These are phyloP conservation scores for Neofusicoccum parvum DNA, from an alignment of 2,329 filamentous ascomycete species.

Conservation along the genomic window DNA sequence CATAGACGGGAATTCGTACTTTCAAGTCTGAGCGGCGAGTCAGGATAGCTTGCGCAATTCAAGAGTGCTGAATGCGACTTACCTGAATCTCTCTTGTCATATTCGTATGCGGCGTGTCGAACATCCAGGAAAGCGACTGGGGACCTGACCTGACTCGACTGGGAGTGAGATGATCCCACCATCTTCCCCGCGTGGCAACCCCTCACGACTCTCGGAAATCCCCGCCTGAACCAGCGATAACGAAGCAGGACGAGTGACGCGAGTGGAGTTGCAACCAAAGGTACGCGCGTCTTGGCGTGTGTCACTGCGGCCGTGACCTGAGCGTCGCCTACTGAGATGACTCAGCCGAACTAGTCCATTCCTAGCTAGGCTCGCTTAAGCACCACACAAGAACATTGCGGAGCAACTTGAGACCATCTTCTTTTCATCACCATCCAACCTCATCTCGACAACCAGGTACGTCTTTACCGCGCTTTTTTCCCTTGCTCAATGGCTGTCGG, in stretches of 20 bases:
- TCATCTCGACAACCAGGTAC: slow-evolving; percentile 48
- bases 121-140: slow-evolving; percentile 11
- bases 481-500: slow-evolving; percentile 10
- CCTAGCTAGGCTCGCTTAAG: slow-evolving; percentile 18
- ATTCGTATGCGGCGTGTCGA: slow-evolving; percentile 9
- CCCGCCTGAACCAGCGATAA: background rate
- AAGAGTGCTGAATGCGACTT: background rate
- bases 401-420: slow-evolving; percentile 19
- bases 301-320: slow-evolving; percentile 1
- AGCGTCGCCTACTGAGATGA: background rate
- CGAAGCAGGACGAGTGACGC: background rate
- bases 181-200: slow-evolving; percentile 8
- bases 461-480: slow-evolving; percentile 25
- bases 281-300: slow-evolving; percentile 8
- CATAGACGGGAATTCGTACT: slow-evolving; percentile 25
- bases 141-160: background rate
- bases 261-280: background rate
- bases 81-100: slow-evolving; percentile 16
- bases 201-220: background rate
- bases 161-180: background rate
- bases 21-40: background rate
- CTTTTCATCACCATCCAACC: slow-evolving; percentile 42
- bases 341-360: background rate
- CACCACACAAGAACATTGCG: slow-evolving; percentile 19
- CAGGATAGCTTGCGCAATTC: background rate